These are phyloP conservation scores for Cyberlindnera maritima DNA, from an alignment of 805 yeast species.

Conservation along the genomic window DNA sequence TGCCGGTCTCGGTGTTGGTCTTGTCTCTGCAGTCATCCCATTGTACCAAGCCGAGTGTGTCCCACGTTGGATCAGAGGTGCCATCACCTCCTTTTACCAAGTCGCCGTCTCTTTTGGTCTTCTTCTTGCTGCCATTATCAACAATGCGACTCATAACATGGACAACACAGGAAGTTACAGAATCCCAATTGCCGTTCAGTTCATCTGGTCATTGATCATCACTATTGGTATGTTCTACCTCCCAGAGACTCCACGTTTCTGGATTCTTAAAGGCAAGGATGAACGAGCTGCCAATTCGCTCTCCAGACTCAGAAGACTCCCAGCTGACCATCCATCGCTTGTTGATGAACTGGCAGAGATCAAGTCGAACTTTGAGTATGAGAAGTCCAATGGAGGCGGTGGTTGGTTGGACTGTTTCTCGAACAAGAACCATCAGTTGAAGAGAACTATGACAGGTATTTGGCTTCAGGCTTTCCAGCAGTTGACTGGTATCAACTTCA, in stretches of 20 bases:
- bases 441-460: conserved; percentile 42
- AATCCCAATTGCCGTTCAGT: conserved; percentile 70
- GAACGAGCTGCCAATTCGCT: conserved; percentile 56
- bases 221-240: conserved; percentile 59
- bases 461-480: conserved; percentile 53
- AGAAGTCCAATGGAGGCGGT: conserved; percentile 30
- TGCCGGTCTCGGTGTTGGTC: conserved; percentile 73
- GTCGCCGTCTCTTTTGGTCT: conserved; percentile 71
- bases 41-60: conserved; percentile 77
- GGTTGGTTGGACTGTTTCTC: conserved; percentile 34
- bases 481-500: conserved; percentile 68
- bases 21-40: conserved; percentile 68
- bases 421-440: conserved; percentile 36
- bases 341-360: conserved; percentile 45
- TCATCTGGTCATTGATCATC: conserved; percentile 64
- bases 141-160: conserved; percentile 60
- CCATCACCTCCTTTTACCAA: conserved; percentile 75
- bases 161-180: conserved; percentile 59
- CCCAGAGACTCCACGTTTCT: conserved; percentile 77
- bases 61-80: conserved; percentile 78
- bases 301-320: conserved; percentile 50
- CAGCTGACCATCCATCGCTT: conserved; percentile 41
- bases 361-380: conserved; percentile 45
- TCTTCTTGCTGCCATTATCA: conserved; percentile 64
- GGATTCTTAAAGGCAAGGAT: conserved; percentile 50